These are phyloP conservation scores for Colletotrichum sansevieriae DNA, from an alignment of 2,329 filamentous ascomycete genomes.

Conservation along the genomic window DNA sequence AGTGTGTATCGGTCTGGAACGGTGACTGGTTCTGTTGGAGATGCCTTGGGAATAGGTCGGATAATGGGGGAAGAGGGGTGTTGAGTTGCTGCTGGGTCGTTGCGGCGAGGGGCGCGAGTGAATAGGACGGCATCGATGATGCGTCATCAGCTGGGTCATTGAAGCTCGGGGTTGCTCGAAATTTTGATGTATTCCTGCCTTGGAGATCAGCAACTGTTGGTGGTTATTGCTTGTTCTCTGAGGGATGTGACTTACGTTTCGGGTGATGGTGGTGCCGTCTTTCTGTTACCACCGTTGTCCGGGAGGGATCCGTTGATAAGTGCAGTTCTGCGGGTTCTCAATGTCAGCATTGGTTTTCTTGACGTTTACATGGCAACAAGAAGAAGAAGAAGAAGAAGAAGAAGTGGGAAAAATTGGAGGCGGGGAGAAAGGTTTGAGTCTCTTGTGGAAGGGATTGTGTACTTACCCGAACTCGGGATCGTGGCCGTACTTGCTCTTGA, in stretches of 20 bases:
- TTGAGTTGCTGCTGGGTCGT: not conserved
- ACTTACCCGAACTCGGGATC: constrained; percentile 55
- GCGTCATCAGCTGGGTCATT: not conserved
- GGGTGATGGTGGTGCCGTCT: constrained; percentile 5
- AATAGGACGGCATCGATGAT: not conserved
- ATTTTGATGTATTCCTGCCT: not conserved
- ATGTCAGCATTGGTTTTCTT: not conserved
- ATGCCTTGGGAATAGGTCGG: too few relatives aligned
- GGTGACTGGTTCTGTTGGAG: too few relatives aligned
- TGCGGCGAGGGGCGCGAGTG: not conserved
- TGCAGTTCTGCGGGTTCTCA: not conserved
- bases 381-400: not conserved
- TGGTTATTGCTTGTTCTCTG: not conserved
- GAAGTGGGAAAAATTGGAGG: not conserved
- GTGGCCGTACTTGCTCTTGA: constrained; percentile 57
- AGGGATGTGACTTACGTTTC: not conserved
- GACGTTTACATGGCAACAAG: not conserved
- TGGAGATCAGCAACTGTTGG: not conserved
- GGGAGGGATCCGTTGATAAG: constrained; percentile 13
- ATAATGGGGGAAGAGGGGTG: not conserved
- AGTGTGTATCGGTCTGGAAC: too few relatives aligned
- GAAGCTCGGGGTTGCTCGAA: too few relatives aligned
- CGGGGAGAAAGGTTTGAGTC: not conserved
- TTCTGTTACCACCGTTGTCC: constrained; percentile 2
- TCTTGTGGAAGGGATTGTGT: not conserved